Percentiles rank a stretch among this genome's conserved stretches.
Conservation (phyloP, 2,329 filamentous ascomycete species). For the Nigrospora osmanthi region DNA sequence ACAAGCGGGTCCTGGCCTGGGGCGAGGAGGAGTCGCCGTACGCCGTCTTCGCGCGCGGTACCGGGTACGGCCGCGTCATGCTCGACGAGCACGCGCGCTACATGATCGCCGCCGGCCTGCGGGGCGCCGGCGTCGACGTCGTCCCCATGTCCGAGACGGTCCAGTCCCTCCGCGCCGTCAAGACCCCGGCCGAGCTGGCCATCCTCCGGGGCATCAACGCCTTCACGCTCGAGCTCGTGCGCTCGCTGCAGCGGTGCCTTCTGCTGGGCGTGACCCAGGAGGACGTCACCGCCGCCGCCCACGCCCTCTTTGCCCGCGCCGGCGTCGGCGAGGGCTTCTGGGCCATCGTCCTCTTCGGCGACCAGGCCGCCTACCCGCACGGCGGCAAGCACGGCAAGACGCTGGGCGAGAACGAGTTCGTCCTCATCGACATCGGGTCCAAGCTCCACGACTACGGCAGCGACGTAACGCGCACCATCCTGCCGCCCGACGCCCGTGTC, state of each 20-base stretch:
- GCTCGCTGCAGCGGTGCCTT: conserved; percentile 17
- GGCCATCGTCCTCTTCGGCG: conserved; percentile 20
- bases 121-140: conserved; percentile 15
- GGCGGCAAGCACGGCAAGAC: conserved; percentile 17
- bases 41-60: conserved; percentile 11
- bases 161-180: conserved; percentile 16
- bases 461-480: conserved; percentile 19
- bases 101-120: conserved; percentile 20
- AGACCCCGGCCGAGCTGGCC: conserved; percentile 17
- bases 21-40: conserved; percentile 18
- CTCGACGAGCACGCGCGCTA: conserved; percentile 18
- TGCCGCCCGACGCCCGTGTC: conserved; percentile 12
- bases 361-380: conserved; percentile 19
- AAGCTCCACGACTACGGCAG: conserved; percentile 18
- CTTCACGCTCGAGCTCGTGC: conserved; percentile 18
- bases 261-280: conserved; percentile 16
- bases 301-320: conserved; percentile 14
- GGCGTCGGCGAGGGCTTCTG: conserved; percentile 17
- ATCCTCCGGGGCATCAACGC: conserved; percentile 17
- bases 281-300: conserved; percentile 10
- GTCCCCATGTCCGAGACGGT: conserved; percentile 17
- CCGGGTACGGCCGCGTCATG: conserved; percentile 15
- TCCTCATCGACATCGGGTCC: conserved; percentile 20
- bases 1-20: conserved; percentile 16
- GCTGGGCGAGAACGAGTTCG: conserved; percentile 16